phyloP scores from a whole-genome alignment of 352 stramenopile genomes.

The Halophytophthora batemanensis region DNA sequence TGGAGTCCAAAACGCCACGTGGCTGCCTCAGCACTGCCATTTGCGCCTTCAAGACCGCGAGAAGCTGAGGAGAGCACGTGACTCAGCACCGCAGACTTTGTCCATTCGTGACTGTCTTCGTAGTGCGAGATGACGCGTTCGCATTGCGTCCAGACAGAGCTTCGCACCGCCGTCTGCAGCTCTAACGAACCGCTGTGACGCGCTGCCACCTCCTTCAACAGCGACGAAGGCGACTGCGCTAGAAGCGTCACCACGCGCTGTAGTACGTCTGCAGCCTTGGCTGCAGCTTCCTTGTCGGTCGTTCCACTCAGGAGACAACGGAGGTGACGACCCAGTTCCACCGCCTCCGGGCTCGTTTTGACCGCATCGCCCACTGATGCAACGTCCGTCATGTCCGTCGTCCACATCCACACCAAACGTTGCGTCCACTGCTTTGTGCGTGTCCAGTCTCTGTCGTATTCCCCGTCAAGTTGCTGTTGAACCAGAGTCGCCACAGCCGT shows the following conservation, averaged over 20 bases:
- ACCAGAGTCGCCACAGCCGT: slow-evolving; percentile 10
- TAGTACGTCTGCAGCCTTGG: slow-evolving; percentile 11
- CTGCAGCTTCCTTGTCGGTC: not conserved
- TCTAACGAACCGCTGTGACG: slow-evolving; percentile 6
- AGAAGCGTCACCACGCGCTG: slow-evolving; percentile 24
- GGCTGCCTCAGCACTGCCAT: not conserved
- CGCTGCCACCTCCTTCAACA: slow-evolving; percentile 31
- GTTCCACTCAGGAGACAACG: not conserved
- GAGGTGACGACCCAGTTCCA: slow-evolving; percentile 16
- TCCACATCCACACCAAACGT: slow-evolving; percentile 21
- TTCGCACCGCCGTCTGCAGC: not conserved
- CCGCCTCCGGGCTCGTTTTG: slow-evolving; percentile 5
- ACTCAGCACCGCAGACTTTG: slow-evolving; percentile 41
- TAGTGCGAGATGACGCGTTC: slow-evolving; percentile 13
- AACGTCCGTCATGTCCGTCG: slow-evolving; percentile 1
- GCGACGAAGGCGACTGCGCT: slow-evolving; percentile 25
- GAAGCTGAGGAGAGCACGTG: slow-evolving; percentile 20
- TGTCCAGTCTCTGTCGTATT: slow-evolving; percentile 2
- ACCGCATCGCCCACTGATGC: not conserved
- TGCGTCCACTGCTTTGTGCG: slow-evolving; percentile 19
- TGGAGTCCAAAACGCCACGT: slow-evolving; percentile 46
- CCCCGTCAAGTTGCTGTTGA: slow-evolving; percentile 7
- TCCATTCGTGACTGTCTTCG: slow-evolving; percentile 32
- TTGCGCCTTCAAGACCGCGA: not conserved
- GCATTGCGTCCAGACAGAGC: slow-evolving; percentile 30